phyloP scores from a whole-genome alignment of 345 rosid genomes.

The Eucalyptus sp. region DNA sequence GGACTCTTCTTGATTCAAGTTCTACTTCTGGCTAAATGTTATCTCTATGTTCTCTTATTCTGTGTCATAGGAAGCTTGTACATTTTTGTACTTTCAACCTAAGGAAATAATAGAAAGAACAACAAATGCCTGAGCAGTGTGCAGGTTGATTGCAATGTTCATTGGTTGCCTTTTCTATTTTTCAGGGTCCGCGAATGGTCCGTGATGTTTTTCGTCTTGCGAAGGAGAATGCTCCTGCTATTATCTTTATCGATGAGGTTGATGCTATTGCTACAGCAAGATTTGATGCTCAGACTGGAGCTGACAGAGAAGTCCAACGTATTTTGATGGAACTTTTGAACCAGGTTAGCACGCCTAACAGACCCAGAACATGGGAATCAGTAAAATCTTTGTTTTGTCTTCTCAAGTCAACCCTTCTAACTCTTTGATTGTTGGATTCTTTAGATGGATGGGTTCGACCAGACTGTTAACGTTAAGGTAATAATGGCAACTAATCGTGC shows the following conservation, averaged over 20 bases:
- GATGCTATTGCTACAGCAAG: constrained; percentile 99
- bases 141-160: not conserved
- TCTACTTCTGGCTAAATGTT: not conserved
- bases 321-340: constrained; percentile 94
- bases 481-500: constrained; percentile 98
- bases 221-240: constrained; percentile 98
- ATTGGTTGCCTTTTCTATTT: not conserved
- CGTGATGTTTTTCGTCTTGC: constrained; percentile 99
- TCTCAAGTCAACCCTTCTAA: not conserved
- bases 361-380: not conserved
- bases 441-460: constrained; percentile 94
- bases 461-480: constrained; percentile 94
- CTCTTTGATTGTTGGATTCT: not conserved
- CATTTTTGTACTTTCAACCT: not conserved
- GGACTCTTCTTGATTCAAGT: not conserved
- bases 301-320: constrained; percentile 98
- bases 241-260: constrained; percentile 93
- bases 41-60: not conserved
- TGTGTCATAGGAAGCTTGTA: not conserved
- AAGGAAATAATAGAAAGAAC: not conserved
- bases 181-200: constrained; percentile 98
- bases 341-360: constrained; percentile 32
- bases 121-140: not conserved
- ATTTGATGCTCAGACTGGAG: constrained; percentile 99
- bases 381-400: not conserved